phyloP scores from a whole-genome alignment of 2,329 filamentous ascomycete species.

The Neospermospora avenae region DNA sequence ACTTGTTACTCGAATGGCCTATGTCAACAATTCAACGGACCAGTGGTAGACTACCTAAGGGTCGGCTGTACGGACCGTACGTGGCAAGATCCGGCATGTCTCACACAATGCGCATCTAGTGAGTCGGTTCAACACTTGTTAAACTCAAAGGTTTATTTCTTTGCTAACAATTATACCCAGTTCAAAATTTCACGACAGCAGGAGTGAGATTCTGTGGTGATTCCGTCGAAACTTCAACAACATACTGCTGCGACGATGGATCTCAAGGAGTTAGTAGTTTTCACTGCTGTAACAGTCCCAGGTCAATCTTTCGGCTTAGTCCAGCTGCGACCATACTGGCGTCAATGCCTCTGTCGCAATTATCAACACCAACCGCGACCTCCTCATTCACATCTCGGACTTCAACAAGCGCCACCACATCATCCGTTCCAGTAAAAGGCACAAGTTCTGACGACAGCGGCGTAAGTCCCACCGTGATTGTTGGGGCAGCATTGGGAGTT shows the following conservation, averaged over 20 bases:
- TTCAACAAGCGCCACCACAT: slow-evolving; percentile 8
- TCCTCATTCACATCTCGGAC: slow-evolving; percentile 3
- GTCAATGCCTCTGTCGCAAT: slow-evolving; percentile 13
- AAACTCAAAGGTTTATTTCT: neutral
- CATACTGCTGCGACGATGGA: slow-evolving; percentile 26
- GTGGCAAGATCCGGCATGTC: slow-evolving; percentile 24
- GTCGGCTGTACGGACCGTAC: slow-evolving; percentile 29
- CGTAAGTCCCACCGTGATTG: slow-evolving; percentile 10
- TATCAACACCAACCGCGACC: slow-evolving; percentile 2
- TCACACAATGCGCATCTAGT: slow-evolving; percentile 25
- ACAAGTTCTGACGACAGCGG: neutral
- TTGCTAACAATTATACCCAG: slow-evolving; percentile 1
- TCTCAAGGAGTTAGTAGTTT: slow-evolving; percentile 16
- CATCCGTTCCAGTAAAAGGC: slow-evolving; percentile 6
- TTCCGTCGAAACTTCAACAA: slow-evolving; percentile 21
- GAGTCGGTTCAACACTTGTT: neutral
- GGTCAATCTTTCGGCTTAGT: slow-evolving; percentile 14
- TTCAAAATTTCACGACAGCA: slow-evolving; percentile 19
- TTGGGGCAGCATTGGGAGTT: slow-evolving; percentile 22
- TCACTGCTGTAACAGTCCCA: slow-evolving; percentile 16
- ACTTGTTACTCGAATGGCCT: slow-evolving; percentile 28
- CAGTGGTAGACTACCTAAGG: slow-evolving; percentile 24
- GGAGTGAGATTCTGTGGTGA: slow-evolving; percentile 25
- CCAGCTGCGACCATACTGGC: slow-evolving; percentile 17
- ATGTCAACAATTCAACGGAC: slow-evolving; percentile 20